Evolutionary conservation across 2,329 filamentous ascomycete genomes (phyloP).

Genomic region (Phialophora tarda): DNA sequence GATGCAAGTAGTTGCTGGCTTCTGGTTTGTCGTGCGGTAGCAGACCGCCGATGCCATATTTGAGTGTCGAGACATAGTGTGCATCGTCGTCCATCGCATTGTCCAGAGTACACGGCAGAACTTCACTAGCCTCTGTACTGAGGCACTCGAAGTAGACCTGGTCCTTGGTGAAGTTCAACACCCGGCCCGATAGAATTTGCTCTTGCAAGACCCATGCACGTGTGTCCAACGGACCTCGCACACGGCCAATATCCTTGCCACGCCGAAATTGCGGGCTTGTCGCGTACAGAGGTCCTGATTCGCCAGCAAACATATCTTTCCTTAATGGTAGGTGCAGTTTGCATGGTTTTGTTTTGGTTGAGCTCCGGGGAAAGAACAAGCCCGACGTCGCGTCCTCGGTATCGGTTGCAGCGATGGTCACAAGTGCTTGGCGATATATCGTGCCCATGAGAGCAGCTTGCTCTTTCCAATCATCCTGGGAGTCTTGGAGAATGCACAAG

Average conservation of each 20-base stretch:
- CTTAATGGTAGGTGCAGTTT: not conserved
- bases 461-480: not conserved
- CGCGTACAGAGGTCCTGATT: not conserved
- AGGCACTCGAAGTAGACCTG: constrained; percentile 2
- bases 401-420: not conserved
- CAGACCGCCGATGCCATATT: not conserved
- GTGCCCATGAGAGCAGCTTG: not conserved
- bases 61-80: not conserved
- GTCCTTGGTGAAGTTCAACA: constrained; percentile 2
- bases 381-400: not conserved
- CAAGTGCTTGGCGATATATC: not conserved
- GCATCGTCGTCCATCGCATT: not conserved
- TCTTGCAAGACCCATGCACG: constrained; percentile 4
- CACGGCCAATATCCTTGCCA: not conserved
- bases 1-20: not conserved
- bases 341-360: not conserved
- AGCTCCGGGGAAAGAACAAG: not conserved
- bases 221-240: not conserved
- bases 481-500: not conserved
- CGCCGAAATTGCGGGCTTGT: not conserved
- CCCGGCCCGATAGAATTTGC: not conserved
- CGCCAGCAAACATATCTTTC: not conserved
- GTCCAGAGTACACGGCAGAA: not conserved
- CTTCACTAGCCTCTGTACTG: not conserved
- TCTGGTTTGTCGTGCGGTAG: not conserved